These are phyloP conservation scores for Borovskyia barvae DNA, from an alignment of 208 protist genomes.

Conservation along the genomic window DNA sequence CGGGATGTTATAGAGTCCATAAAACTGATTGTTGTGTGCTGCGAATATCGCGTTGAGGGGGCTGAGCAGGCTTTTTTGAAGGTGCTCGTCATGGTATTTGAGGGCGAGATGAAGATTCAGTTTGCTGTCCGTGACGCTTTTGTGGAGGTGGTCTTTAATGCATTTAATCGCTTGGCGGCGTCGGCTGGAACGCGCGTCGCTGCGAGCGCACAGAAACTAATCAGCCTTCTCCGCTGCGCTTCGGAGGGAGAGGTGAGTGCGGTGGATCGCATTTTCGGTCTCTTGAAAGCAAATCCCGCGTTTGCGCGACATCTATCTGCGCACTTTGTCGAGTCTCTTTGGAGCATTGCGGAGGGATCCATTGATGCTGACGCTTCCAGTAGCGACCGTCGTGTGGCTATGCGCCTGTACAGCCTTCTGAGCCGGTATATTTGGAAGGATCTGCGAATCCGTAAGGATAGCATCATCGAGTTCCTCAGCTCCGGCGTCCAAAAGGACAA, in stretches of 20 bases:
- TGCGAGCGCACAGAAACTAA: conserved; percentile 79
- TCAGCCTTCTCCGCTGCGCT: conserved; percentile 57
- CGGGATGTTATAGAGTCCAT: conserved; percentile 87
- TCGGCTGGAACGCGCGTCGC: conserved; percentile 55
- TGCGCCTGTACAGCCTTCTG: conserved; percentile 86
- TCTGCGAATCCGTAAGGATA: conserved; percentile 61
- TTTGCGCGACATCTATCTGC: conserved; percentile 58
- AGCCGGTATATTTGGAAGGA: conserved; percentile 72
- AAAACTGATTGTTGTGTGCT: conserved; percentile 81
- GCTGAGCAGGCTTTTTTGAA: conserved; percentile 62
- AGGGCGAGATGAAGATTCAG: conserved; percentile 87
- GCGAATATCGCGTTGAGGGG: conserved; percentile 73
- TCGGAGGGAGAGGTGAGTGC: conserved; percentile 86
- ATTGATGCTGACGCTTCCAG: conserved; percentile 47
- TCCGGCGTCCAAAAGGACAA: conserved; percentile 69
- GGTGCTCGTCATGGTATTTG: conserved; percentile 86
- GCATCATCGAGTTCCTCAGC: conserved; percentile 68
- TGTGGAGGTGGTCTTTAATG: conserved; percentile 78
- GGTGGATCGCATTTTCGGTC: conserved; percentile 74
- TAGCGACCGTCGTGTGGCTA: conserved; percentile 76
- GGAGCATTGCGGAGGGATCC: conserved; percentile 81
- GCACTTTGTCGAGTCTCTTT: conserved; percentile 83
- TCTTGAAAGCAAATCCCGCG: conserved; percentile 63
- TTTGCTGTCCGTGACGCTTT: conserved; percentile 88
- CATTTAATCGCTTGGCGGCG: conserved; percentile 55